A percentile compares a stretch with the other conserved stretches of the same genome.
Evolutionary conservation across 768 basidiomycete species (phyloP).

Genomic region (Scleroderma bovista): DNA sequence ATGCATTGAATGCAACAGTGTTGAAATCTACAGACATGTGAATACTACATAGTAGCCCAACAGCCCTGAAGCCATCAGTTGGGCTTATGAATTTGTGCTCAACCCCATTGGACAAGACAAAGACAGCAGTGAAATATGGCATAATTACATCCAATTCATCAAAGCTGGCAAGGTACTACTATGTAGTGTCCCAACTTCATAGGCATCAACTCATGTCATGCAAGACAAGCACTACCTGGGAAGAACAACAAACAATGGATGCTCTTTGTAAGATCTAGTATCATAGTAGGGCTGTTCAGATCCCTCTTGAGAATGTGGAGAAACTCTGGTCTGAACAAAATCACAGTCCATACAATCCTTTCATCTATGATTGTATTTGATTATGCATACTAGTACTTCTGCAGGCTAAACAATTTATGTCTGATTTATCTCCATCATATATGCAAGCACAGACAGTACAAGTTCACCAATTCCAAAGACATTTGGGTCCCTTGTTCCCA

Average conservation of each 20-base stretch:
- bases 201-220: too few relatives aligned
- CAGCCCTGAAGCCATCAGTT: conserved; percentile 74
- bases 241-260: conserved; percentile 94
- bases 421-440: too few relatives aligned
- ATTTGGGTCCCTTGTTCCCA: conserved; percentile 59
- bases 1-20: too few relatives aligned
- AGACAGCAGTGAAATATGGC: conserved; percentile 90
- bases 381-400: conserved; percentile 11
- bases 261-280: conserved; percentile 83
- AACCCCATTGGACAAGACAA: conserved; percentile 88
- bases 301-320: conserved; percentile 93
- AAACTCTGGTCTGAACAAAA: conserved; percentile 89
- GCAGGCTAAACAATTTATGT: conserved; percentile 92
- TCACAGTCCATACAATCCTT: conserved; percentile 50
- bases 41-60: conserved; percentile 61
- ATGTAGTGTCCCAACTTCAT: too few relatives aligned
- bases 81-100: conserved; percentile 91
- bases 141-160: conserved; percentile 88
- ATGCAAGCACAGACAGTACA: too few relatives aligned
- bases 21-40: conserved; percentile 46
- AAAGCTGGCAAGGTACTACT: conserved; percentile 68
- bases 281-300: conserved; percentile 94
- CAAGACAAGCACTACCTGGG: conserved; percentile 90
- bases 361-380: not conserved
- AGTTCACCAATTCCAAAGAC: conserved; percentile 76